phyloP scores from a whole-genome alignment of 805 yeast genomes.

The Monosporozyma solicola region DNA sequence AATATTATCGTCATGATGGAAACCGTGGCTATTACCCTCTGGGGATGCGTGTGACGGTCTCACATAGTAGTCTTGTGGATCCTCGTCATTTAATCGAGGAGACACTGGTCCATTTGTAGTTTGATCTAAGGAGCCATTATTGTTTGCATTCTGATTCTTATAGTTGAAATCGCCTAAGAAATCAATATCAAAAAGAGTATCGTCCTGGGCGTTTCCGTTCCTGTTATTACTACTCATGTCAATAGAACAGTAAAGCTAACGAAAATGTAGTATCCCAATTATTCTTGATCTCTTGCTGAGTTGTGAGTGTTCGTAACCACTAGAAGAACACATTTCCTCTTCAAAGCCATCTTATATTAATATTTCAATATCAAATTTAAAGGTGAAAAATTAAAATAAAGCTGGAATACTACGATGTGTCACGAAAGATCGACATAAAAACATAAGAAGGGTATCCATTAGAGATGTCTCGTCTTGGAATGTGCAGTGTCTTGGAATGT shows the following conservation, averaged over 20 bases:
- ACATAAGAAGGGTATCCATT: not conserved
- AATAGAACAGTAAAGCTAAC: not conserved
- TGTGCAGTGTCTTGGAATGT: not conserved
- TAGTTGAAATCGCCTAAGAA: constrained; percentile 22
- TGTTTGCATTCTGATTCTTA: not conserved
- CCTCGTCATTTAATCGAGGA: not conserved
- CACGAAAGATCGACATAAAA: not conserved
- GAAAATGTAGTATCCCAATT: not conserved
- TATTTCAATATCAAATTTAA: not conserved
- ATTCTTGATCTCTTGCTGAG: not conserved
- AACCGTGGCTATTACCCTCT: constrained; percentile 28
- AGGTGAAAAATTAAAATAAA: not conserved
- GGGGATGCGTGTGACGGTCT: constrained; percentile 15
- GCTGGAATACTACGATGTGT: not conserved
- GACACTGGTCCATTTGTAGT: not conserved
- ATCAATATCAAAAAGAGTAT: constrained; percentile 35
- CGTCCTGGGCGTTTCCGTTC: constrained; percentile 8
- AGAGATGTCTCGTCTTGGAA: not conserved
- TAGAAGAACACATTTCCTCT: not conserved
- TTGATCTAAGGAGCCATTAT: not conserved
- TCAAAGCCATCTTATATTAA: not conserved
- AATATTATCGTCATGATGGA: constrained; percentile 27
- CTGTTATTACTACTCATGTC: not conserved
- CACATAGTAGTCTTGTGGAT: constrained; percentile 6
- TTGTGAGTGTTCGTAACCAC: not conserved